Percentiles rank a stretch among this genome's conserved stretches.
phyloP scores from a whole-genome alignment of 2,329 filamentous ascomycete genomes.

The Ophiostoma angusticollis region DNA sequence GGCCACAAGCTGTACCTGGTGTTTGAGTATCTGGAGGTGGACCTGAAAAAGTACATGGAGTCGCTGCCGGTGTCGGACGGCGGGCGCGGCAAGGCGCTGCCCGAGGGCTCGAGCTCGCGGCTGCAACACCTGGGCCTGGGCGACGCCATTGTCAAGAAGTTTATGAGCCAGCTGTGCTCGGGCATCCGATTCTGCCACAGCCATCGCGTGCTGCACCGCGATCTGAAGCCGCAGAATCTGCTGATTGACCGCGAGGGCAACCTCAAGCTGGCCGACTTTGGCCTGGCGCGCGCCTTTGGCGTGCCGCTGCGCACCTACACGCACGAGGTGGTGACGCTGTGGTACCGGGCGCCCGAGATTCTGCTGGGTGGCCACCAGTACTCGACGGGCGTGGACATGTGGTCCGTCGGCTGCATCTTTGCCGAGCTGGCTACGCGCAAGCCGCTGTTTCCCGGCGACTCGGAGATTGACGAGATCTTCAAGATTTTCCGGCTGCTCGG shows the following conservation, averaged over 20 bases:
- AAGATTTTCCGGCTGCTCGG: slow-evolving; percentile 80
- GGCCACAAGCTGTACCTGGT: slow-evolving; percentile 87
- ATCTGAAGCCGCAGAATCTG: slow-evolving; percentile 77
- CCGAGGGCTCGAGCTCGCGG: slow-evolving; percentile 54
- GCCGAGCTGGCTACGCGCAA: slow-evolving; percentile 88
- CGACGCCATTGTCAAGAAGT: slow-evolving; percentile 75
- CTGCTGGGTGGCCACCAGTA: slow-evolving; percentile 78
- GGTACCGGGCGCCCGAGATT: slow-evolving; percentile 81
- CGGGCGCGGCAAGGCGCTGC: slow-evolving; percentile 67
- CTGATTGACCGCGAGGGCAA: slow-evolving; percentile 77
- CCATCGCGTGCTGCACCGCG: slow-evolving; percentile 70
- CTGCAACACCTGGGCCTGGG: slow-evolving; percentile 58
- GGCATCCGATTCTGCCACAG: slow-evolving; percentile 77
- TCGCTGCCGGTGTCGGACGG: slow-evolving; percentile 68
- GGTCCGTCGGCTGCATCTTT: slow-evolving; percentile 83
- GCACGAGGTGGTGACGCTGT: slow-evolving; percentile 82
- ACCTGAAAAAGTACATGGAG: slow-evolving; percentile 93
- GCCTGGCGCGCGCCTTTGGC: slow-evolving; percentile 76
- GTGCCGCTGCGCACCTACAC: slow-evolving; percentile 81
- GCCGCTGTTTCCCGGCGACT: slow-evolving; percentile 78
- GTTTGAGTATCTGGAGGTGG: slow-evolving; percentile 75
- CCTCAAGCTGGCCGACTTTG: slow-evolving; percentile 76
- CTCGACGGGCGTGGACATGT: slow-evolving; percentile 89
- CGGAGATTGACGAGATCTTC: slow-evolving; percentile 88
- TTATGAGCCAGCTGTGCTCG: slow-evolving; percentile 74